Percentiles rank a stretch among this genome's conserved stretches.
Evolutionary conservation across 2,329 filamentous ascomycete species (phyloP).

Genomic region (Venturia oleaginea): DNA sequence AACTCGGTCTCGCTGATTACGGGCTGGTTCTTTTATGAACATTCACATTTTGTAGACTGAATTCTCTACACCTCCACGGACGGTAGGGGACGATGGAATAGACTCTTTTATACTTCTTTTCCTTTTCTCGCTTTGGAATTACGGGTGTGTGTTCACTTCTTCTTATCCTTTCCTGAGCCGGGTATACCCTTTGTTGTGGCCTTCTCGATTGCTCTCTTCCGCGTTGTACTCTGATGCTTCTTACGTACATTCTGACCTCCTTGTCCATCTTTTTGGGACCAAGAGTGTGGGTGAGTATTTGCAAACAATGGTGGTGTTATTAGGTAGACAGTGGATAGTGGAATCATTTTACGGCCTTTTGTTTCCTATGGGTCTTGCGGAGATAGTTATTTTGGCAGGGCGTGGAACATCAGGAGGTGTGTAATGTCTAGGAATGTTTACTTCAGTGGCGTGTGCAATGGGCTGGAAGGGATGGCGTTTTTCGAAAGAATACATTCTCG

Average conservation of each 20-base stretch:
- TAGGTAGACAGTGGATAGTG: background rate
- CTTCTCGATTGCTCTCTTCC: background rate
- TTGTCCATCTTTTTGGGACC: background rate
- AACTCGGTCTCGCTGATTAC: background rate
- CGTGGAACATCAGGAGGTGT: background rate
- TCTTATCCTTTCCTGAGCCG: background rate
- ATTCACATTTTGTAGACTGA: background rate
- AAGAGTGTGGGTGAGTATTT: background rate
- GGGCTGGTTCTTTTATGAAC: background rate
- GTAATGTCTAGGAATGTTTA: background rate
- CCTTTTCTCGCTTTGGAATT: background rate
- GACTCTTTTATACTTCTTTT: background rate
- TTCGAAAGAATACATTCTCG: background rate
- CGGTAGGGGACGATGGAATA: background rate
- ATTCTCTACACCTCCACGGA: background rate
- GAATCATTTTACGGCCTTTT: background rate
- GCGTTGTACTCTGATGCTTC: background rate
- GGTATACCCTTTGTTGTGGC: conserved; percentile 4
- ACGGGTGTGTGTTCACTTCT: background rate
- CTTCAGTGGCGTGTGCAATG: background rate
- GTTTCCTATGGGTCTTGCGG: background rate
- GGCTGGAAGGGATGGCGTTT: background rate
- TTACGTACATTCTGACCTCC: background rate
- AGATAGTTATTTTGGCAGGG: background rate
- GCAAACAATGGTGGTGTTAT: background rate